Evolutionary conservation across 1,139 yeast genomes (phyloP).

Genomic region (Lodderomyces elongisporus): DNA sequence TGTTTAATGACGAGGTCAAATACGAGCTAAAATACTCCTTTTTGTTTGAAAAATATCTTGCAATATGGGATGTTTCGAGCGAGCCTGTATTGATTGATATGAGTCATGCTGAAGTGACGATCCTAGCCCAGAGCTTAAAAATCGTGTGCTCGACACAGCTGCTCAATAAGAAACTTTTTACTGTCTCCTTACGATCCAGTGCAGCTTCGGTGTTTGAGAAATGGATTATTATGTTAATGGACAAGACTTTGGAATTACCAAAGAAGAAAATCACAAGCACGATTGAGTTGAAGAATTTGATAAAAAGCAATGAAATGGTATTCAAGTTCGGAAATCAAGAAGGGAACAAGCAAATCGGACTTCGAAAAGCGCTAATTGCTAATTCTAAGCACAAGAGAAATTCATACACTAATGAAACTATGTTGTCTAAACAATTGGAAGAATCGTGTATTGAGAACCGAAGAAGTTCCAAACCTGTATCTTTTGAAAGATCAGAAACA

Average conservation of each 20-base stretch:
- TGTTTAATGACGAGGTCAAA: conserved; percentile 6
- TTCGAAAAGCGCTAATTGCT: too few relatives aligned
- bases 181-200: conserved; percentile 6
- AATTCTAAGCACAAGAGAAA: too few relatives aligned
- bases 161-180: neutral
- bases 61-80: conserved; percentile 18
- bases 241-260: conserved; percentile 29
- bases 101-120: conserved; percentile 8
- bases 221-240: conserved; percentile 44
- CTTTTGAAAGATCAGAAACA: too few relatives aligned
- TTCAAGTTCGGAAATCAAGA: too few relatives aligned
- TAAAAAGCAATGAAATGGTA: too few relatives aligned
- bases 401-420: too few relatives aligned
- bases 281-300: conserved; percentile 17
- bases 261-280: conserved; percentile 36
- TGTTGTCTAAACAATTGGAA: too few relatives aligned
- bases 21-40: conserved; percentile 20
- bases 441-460: too few relatives aligned
- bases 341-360: too few relatives aligned
- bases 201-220: conserved; percentile 33
- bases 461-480: too few relatives aligned
- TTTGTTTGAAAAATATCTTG: conserved; percentile 31
- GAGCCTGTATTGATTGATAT: conserved; percentile 7
- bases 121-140: conserved; percentile 8
- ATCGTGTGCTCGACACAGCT: neutral